These are phyloP conservation scores for Nannizziopsis arthrosporioides DNA, from an alignment of 2,329 filamentous ascomycete genomes.

Conservation along the genomic window DNA sequence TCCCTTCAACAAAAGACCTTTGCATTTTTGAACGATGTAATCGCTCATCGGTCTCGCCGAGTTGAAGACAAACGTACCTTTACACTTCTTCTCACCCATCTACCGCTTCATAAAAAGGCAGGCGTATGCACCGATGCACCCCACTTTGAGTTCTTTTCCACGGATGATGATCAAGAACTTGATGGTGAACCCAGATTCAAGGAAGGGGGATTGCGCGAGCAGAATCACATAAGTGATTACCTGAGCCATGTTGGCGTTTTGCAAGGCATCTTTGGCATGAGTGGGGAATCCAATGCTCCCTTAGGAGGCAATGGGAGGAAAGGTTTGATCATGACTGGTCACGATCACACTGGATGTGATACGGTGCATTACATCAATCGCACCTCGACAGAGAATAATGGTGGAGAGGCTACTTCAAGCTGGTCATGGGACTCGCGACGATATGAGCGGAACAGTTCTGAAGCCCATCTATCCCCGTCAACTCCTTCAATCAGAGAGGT, in stretches of 20 bases:
- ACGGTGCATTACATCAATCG: slow-evolving; percentile 71
- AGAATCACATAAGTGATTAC: slow-evolving; percentile 72
- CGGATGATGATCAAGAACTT: slow-evolving; percentile 42
- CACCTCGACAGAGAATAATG: slow-evolving; percentile 21
- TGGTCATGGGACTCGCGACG: slow-evolving; percentile 30
- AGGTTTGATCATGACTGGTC: slow-evolving; percentile 78
- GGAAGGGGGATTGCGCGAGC: slow-evolving; percentile 54
- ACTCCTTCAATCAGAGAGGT: slow-evolving; percentile 60
- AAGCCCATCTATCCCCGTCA: not conserved
- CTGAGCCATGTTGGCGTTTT: slow-evolving; percentile 61
- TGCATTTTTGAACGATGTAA: slow-evolving; percentile 52
- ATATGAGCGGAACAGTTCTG: slow-evolving; percentile 14
- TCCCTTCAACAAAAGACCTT: slow-evolving; percentile 67
- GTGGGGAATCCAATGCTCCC: slow-evolving; percentile 46
- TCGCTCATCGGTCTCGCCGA: slow-evolving; percentile 44
- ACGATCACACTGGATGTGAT: slow-evolving; percentile 92
- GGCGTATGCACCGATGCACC: slow-evolving; percentile 78
- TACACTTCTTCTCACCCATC: slow-evolving; percentile 80
- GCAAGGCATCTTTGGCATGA: slow-evolving; percentile 73
- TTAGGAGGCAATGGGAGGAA: slow-evolving; percentile 54
- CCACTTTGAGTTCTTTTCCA: slow-evolving; percentile 66
- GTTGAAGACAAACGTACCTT: slow-evolving; percentile 55
- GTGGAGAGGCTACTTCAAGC: slow-evolving; percentile 5
- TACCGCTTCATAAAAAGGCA: slow-evolving; percentile 72
- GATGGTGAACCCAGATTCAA: slow-evolving; percentile 26